Conservation (phyloP, 176 grass and related monocot species). For the Thalia dealbata region DNA sequence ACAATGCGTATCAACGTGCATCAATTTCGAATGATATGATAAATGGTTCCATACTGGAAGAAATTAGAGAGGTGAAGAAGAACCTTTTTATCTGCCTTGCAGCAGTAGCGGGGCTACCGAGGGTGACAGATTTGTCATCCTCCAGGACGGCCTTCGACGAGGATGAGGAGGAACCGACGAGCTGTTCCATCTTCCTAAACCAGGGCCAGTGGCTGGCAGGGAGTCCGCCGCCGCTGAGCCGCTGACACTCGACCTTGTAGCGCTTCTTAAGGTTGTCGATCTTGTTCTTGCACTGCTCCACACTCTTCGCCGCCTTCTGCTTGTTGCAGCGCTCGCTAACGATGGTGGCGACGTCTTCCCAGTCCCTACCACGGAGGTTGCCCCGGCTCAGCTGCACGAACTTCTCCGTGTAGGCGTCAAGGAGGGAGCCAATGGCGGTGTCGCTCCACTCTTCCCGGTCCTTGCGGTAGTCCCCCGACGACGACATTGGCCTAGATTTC, state of each 20-base stretch:
- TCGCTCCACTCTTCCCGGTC: slow-evolving; percentile 98
- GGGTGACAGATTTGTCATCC: slow-evolving; percentile 20
- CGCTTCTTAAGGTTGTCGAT: slow-evolving; percentile 97
- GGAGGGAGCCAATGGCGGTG: slow-evolving; percentile 60
- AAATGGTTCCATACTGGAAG: neutral
- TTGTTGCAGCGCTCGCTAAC: slow-evolving; percentile 39
- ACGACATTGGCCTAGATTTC: slow-evolving; percentile 28
- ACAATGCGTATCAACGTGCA: no score
- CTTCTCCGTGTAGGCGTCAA: slow-evolving; percentile 65
- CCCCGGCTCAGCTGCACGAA: slow-evolving; percentile 88
- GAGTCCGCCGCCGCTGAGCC: slow-evolving; percentile 25
- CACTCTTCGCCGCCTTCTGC: slow-evolving; percentile 45
- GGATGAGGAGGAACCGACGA: slow-evolving; percentile 34
- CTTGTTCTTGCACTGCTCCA: slow-evolving; percentile 99
- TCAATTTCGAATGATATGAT: no score
- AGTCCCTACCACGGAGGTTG: slow-evolving; percentile 76
- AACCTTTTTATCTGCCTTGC: slow-evolving; percentile 59
- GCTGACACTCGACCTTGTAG: slow-evolving; percentile 93
- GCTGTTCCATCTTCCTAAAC: slow-evolving; percentile 81
- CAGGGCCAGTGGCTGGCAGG: slow-evolving; percentile 66
- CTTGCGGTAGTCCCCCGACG: slow-evolving; percentile 57
- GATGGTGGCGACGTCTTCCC: slow-evolving; percentile 64
- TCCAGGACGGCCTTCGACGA: slow-evolving; percentile 27
- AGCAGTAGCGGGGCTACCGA: slow-evolving; percentile 16
- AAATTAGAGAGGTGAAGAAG: slow-evolving; percentile 5